Base-by-base conservation (phyloP, 2,329 filamentous ascomycete species). In the Ophiostoma triangulosporum region DNA sequence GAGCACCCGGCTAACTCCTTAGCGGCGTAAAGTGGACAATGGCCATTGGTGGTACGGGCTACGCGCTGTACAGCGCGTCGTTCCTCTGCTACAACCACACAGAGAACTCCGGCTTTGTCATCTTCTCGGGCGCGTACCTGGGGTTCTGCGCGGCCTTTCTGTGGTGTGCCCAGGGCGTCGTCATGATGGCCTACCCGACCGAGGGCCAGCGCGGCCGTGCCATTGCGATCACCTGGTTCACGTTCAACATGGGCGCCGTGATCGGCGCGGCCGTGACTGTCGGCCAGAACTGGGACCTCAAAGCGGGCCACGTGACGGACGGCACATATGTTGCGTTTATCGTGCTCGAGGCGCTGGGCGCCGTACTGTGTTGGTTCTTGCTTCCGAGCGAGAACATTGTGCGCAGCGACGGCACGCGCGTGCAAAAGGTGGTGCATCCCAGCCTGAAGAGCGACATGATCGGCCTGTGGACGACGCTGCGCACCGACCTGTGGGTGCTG, bases 51-150 rank as follows among this genome's bases (percentile, higher is more conserved):
- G 84, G 84, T 35, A 38, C 86, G 49, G 85, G 85, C 50, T 89
- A 88, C 68, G 79, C 75, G 59, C 68, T 88, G 63, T 87, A 88
- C 64, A 75, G 82, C 48, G 76, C 80, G 20, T 77, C 77, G 45
- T 83, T 86, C 66, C 70, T 87, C 43, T 75, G 72, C 69, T 87
- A 81, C 68, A 80, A 77, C 61, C 81, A 86, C 68, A 84, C 73
- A 14, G 53, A 71, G 51, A 83, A 82, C 62, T 68, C n/a, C n/a
- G n/a, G n/a, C n/a, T n/a, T n/a, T n/a, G n/a, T n/a, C n/a, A n/a
- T n/a, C n/a, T n/a, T n/a, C n/a, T n/a, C n/a, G n/a, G n/a, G n/a
- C n/a, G n/a, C n/a, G n/a, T n/a, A n/a, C n/a, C n/a, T n/a, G n/a
- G n/a, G n/a, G n/a, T n/a, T n/a, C n/a, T n/a, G n/a, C n/a, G n/a